Conservation (phyloP, 1,139 yeast genomes). For the Hemisphaericaspora lyxosophila region DNA sequence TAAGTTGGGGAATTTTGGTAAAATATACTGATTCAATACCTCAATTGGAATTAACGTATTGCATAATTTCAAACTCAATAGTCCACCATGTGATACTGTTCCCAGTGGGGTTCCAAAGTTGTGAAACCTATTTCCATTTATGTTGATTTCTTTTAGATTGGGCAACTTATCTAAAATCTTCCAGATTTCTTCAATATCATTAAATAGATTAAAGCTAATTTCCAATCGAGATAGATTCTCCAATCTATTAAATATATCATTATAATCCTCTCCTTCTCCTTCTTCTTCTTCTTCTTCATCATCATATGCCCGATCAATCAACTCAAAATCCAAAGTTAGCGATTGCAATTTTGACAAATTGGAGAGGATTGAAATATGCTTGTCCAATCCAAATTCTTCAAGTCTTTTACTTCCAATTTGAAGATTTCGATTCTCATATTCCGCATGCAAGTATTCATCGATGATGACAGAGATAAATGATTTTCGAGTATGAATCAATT, state of each 20-base stretch:
- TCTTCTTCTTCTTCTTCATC: slow-evolving; percentile 8
- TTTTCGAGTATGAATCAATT: slow-evolving; percentile 20
- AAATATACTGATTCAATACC: slow-evolving; percentile 23
- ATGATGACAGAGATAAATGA: slow-evolving; percentile 47
- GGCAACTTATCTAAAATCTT: slow-evolving; percentile 36
- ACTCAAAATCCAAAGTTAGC: slow-evolving; percentile 49
- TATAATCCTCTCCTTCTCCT: slow-evolving; percentile 4
- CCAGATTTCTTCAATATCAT: slow-evolving; percentile 38
- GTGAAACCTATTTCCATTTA: slow-evolving; percentile 64
- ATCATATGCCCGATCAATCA: slow-evolving; percentile 20
- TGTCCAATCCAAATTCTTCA: slow-evolving; percentile 66
- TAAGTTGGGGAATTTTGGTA: slow-evolving; percentile 44
- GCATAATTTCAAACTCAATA: slow-evolving; percentile 26
- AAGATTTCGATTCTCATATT: slow-evolving; percentile 23
- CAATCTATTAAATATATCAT: slow-evolving; percentile 17
- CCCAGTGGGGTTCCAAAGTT: slow-evolving; percentile 27
- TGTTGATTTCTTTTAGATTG: slow-evolving; percentile 40
- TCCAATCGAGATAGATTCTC: slow-evolving; percentile 47
- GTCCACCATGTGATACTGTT: slow-evolving; percentile 19
- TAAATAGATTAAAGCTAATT: slow-evolving; percentile 60
- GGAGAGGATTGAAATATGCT: slow-evolving; percentile 47
- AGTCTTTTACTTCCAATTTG: slow-evolving; percentile 55
- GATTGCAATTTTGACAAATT: slow-evolving; percentile 45
- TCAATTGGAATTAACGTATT: slow-evolving; percentile 27
- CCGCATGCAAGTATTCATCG: slow-evolving; percentile 42